Base-by-base conservation (phyloP, 2,329 filamentous ascomycete species). In the Sordariomycetes sp. region DNA sequence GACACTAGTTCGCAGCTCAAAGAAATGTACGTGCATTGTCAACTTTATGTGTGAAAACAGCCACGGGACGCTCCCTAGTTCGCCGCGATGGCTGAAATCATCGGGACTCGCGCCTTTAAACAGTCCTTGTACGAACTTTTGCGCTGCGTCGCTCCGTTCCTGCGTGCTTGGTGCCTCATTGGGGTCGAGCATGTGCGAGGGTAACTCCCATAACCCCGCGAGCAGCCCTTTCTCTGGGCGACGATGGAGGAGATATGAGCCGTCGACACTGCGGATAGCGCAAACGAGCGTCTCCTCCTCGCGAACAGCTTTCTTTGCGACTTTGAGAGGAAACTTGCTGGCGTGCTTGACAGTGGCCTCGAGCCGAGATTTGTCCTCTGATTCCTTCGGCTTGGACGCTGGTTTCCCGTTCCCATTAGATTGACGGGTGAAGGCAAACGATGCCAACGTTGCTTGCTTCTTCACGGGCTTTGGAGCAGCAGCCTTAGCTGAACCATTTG, bases 141-240 rank as follows among this genome's bases (percentile, higher is more conserved):
- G 35, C 0, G 69, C 68, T 5, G 55, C 46, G 9, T 47, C 41
- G 42, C 51, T 57, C 21, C 66, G 55, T 12, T 49, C 54, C 9
- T 49, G 44, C 16, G 27, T 23, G n/a, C 18, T 32, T 12, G 7
- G 47, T 53, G 8, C 34, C 4, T 46, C 41, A 5, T 37, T 38
- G 4, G 41, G 40, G 23, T 48, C 34, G 1, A 72, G 38, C 1
- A 53, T 49, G 4, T 53, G 45, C 11, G 30, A 35, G 1, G 72
- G 71, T 6, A 76, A 59, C 40, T 76, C 70, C 72, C 72, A 75
- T 5, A 76, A 42, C 0, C 69, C 64, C 1, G 70, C 72, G 0
- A 75, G 51, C 1, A 75, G 57, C 0, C 72, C 72, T 45, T 68
- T 74, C 9, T 62, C 59, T 0, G 71, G 70, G 0, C 72, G 66